These are phyloP conservation scores for Kitagawia praeruptora DNA, from an alignment of 129 eudicot genomes.

Conservation along the genomic window DNA sequence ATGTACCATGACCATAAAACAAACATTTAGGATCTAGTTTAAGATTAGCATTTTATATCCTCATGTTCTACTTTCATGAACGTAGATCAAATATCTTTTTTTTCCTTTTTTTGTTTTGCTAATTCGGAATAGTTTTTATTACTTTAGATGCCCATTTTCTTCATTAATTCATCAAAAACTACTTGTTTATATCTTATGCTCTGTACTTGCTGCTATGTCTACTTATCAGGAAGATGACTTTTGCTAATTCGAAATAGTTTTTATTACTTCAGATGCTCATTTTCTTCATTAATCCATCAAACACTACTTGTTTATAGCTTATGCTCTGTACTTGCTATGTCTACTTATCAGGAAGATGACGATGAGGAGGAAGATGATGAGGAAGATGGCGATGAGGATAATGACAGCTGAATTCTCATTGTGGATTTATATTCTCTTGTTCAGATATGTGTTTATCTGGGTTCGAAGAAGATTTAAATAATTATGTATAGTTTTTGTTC, in stretches of 20 bases:
- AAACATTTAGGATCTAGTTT: not conserved
- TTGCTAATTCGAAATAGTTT: not conserved
- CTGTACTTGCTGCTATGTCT: not conserved
- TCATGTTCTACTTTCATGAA: not conserved
- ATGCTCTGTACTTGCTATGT: not conserved
- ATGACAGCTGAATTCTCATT: slow-evolving; percentile 4
- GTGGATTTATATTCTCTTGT: not conserved
- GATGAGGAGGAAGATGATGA: slow-evolving; percentile 17
- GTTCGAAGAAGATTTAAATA: not conserved
- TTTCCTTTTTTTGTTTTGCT: not conserved
- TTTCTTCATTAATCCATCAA: not conserved
- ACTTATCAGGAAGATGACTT: slow-evolving; percentile 15
- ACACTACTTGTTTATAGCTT: not conserved
- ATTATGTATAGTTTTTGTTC: not conserved
- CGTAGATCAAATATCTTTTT: not conserved
- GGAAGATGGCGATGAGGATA: slow-evolving; percentile 15
- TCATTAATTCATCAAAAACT: not conserved
- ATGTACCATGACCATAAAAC: not conserved
- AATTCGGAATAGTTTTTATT: not conserved
- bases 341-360: slow-evolving; percentile 15
- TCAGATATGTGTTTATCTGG: not conserved
- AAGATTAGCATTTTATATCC: not conserved
- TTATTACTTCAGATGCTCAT: not conserved
- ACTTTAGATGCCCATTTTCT: not conserved
- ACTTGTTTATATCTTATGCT: not conserved